Conservation (phyloP, 495 filamentous ascomycete species). For the Penicillium herquei region DNA sequence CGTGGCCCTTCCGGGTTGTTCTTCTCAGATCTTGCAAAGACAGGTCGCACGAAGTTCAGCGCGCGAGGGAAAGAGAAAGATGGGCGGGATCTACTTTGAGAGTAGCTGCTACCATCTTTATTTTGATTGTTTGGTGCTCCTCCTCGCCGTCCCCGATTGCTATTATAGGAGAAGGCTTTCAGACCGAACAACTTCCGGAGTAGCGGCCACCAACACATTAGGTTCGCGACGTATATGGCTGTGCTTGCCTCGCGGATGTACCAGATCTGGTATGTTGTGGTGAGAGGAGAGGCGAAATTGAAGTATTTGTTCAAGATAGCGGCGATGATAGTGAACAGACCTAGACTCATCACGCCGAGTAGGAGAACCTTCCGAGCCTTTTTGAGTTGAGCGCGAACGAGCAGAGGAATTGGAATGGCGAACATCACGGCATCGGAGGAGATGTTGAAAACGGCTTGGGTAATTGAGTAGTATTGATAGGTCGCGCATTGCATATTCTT, state of each 20-base stretch:
- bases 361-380: conserved; percentile 52
- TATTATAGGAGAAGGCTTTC: conserved; percentile 32
- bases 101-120: conserved; percentile 12
- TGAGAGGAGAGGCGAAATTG: conserved; percentile 56
- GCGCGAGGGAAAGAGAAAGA: conserved; percentile 20
- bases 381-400: conserved; percentile 54
- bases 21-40: conserved; percentile 8
- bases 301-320: conserved; percentile 66
- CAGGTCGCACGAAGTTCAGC: conserved; percentile 10
- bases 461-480: conserved; percentile 57
- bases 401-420: conserved; percentile 56
- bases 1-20: background rate
- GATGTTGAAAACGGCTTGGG: conserved; percentile 65
- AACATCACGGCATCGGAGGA: conserved; percentile 64
- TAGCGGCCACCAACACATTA: conserved; percentile 62
- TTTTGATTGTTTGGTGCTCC: conserved; percentile 17
- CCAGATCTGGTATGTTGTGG: conserved; percentile 54
- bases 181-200: conserved; percentile 51
- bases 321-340: conserved; percentile 62
- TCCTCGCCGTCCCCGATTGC: conserved; percentile 23
- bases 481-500: conserved; percentile 35
- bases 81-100: conserved; percentile 12
- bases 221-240: conserved; percentile 61
- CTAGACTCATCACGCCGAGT: conserved; percentile 49
- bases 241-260: conserved; percentile 65